Percentiles rank a stretch among this genome's conserved stretches.
These are phyloP conservation scores for Cutaneotrichosporon arboriforme DNA, from an alignment of 1,284 basidiomycete genomes.

Conservation along the genomic window DNA sequence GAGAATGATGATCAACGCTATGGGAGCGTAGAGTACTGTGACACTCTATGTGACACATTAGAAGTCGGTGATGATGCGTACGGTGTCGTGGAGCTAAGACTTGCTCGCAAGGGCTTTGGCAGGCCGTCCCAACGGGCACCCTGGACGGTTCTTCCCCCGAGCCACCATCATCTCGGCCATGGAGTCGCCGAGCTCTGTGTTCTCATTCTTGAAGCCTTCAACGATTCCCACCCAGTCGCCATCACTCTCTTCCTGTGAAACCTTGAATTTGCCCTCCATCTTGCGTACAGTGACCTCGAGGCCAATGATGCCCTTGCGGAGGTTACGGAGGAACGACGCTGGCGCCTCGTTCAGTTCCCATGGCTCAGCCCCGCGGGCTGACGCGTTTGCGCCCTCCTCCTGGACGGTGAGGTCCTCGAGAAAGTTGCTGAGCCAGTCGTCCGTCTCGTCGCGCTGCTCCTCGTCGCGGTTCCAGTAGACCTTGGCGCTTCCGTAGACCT, in stretches of 20 bases:
- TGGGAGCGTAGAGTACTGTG: no score
- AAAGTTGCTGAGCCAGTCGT: slow-evolving; percentile 29
- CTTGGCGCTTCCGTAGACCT: slow-evolving; percentile 38
- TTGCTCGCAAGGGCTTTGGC: no score
- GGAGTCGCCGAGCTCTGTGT: slow-evolving; percentile 23
- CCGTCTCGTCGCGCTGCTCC: slow-evolving; percentile 10
- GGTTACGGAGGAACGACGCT: slow-evolving; percentile 32
- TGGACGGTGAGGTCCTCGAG: slow-evolving; percentile 30
- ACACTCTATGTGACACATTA: no score
- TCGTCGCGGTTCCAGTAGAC: slow-evolving; percentile 23
- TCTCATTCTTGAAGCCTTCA: slow-evolving; percentile 34
- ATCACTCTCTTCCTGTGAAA: slow-evolving; percentile 41
- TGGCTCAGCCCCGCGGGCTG: background rate
- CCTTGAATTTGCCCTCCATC: slow-evolving; percentile 47
- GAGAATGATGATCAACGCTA: no score
- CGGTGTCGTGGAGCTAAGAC: no score
- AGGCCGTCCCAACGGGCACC: background rate
- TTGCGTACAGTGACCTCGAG: slow-evolving; percentile 42
- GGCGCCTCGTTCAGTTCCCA: slow-evolving; percentile 48
- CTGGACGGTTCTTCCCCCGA: slow-evolving; percentile 12
- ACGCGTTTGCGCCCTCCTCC: slow-evolving; percentile 19
- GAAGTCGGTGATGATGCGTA: no score
- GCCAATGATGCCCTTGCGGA: slow-evolving; percentile 47
- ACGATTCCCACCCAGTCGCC: slow-evolving; percentile 46
- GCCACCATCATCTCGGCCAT: slow-evolving; percentile 34